Evolutionary conservation across 768 basidiomycete species (phyloP), one percentile per base, ranked within the genome.

Genomic region (Ephemerocybe angulata): DNA sequence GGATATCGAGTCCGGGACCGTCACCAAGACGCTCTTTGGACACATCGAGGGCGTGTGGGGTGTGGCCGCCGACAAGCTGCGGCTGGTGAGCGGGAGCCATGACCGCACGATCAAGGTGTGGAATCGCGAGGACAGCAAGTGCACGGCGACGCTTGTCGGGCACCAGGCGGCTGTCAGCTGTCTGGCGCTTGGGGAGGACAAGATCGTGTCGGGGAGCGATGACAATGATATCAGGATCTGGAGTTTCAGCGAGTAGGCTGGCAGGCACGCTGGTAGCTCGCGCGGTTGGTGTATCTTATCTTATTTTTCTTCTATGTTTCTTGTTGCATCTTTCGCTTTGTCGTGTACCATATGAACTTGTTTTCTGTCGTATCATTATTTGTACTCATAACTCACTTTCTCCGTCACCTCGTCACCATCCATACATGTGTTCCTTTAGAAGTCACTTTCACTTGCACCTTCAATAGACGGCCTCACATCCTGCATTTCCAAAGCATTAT

Each of bases 11-110:
- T 82, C 86, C 1, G 93, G 88, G 37, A 84, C 86, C 63, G 78
- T 85, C 22, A 73, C 82, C 46, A 77, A 82, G 63, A 98, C 97
- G 38, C 80, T 95, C 58, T 99, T 99, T 68, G 97, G 95, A 1
- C 95, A 98, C 68, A 94, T 98, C 62, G 97, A 99, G 67, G 97
- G 97, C 52, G 93, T 99, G 17, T 99, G 97, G 97, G 87, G 86
- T 3, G 89, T 98, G 28, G 93, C 93, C 22, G 86, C 88, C 60
- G 94, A 99, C 69, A 89, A 93, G 65, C 77, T 98, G 63, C 78
- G 96, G 51, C 75, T 99, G 47, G 93, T 94, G 24, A 94, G 90
- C 51, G 95, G 86, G 6, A 95, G 93, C 64, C 96, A 98, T 66
- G 93, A 97, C 71, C 83, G 93, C 27, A 97, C 93, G n/a, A 89